Conservation (phyloP, 129 eudicot genomes). For the Pseudognaphalium luteoalbum region DNA sequence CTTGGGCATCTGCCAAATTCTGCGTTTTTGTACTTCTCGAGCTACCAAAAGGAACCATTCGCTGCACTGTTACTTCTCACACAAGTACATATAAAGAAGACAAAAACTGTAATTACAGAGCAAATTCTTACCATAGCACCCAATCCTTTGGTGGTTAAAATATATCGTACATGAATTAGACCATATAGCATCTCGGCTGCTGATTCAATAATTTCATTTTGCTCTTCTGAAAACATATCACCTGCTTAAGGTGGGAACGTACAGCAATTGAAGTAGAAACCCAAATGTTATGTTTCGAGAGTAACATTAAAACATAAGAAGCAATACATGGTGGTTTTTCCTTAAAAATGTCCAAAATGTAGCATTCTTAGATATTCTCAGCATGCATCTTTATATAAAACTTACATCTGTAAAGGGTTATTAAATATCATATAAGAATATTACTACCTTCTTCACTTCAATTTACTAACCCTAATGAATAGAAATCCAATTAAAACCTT, state of each 20-base stretch:
- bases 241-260: constrained; percentile 36
- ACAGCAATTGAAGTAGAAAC: neutral
- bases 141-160: constrained; percentile 89
- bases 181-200: constrained; percentile 97
- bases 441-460: neutral
- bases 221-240: constrained; percentile 88
- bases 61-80: constrained; percentile 1
- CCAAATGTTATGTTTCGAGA: neutral
- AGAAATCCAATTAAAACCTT: neutral
- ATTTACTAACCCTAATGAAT: neutral
- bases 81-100: neutral
- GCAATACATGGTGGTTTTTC: neutral
- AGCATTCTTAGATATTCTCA: neutral
- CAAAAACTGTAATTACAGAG: neutral
- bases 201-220: constrained; percentile 81
- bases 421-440: neutral
- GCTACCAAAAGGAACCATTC: constrained; percentile 42
- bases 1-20: constrained; percentile 97
- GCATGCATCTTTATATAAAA: neutral
- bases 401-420: neutral
- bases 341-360: neutral
- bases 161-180: constrained; percentile 89
- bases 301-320: constrained; percentile 4
- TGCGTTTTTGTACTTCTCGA: constrained; percentile 82
- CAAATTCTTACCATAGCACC: constrained; percentile 72